Conservation (phyloP, 495 filamentous ascomycete species). For the Aspergillus conjunctus region DNA sequence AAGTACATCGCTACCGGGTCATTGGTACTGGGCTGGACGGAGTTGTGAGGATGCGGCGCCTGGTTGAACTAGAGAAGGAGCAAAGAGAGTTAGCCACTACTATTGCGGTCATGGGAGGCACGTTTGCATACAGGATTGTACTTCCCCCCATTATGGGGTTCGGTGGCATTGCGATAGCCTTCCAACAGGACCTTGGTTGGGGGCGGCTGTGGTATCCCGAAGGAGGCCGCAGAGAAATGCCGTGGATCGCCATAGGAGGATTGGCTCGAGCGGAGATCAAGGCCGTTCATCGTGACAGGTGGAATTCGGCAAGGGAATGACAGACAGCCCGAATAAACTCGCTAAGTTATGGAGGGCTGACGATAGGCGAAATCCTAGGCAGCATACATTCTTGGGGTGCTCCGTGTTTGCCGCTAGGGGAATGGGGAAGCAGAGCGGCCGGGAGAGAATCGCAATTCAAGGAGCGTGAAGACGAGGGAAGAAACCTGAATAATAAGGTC, state of each 20-base stretch:
- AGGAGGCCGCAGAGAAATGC: conserved; percentile 42
- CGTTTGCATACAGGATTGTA: conserved; percentile 45
- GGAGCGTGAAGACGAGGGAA: not conserved
- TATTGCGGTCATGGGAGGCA: not conserved
- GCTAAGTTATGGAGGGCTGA: conserved; percentile 10
- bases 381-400: conserved; percentile 23
- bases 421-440: not conserved
- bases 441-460: not conserved
- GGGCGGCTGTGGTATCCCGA: conserved; percentile 40
- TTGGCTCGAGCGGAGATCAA: conserved; percentile 47
- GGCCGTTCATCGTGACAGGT: conserved; percentile 42
- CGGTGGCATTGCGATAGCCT: conserved; percentile 46
- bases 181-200: conserved; percentile 48
- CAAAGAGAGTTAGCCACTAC: conserved; percentile 18
- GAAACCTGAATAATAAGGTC: not conserved
- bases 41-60: conserved; percentile 39
- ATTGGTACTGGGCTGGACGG: conserved; percentile 46
- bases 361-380: conserved; percentile 21
- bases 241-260: conserved; percentile 54
- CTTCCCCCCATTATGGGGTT: conserved; percentile 38
- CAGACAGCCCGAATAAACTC: conserved; percentile 6
- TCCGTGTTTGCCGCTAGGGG: conserved; percentile 17
- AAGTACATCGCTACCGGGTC: conserved; percentile 77
- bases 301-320: conserved; percentile 1
- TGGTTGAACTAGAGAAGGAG: conserved; percentile 33